phyloP scores from a whole-genome alignment of 73 alveolate species.

The Tetrahymena thermophila region DNA sequence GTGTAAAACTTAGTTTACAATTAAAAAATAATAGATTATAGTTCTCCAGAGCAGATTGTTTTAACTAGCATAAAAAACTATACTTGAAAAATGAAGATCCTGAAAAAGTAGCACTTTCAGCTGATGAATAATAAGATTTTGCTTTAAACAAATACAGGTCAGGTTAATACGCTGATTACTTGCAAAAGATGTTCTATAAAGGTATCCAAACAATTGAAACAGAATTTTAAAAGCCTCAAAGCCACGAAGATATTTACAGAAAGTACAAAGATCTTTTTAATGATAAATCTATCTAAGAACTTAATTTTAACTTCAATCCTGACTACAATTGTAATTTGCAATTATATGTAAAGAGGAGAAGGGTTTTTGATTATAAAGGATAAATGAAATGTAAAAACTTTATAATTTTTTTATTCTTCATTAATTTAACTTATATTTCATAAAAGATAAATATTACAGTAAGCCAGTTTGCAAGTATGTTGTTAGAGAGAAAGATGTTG shows the following conservation, averaged over 20 bases:
- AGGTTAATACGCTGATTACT: neutral
- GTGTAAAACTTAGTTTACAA: neutral
- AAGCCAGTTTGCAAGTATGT: neutral
- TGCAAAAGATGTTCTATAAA: neutral
- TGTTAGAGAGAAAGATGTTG: neutral
- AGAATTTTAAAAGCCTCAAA: neutral
- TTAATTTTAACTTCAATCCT: neutral
- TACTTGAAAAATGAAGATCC: neutral
- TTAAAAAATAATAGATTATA: neutral
- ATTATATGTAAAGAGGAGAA: neutral
- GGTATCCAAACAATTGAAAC: neutral
- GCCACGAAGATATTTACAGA: neutral
- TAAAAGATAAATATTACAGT: neutral
- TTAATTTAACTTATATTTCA: neutral
- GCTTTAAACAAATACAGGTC: neutral
- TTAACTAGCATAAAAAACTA: neutral
- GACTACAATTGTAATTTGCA: neutral
- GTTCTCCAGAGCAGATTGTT: neutral
- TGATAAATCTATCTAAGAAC: neutral
- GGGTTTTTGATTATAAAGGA: neutral
- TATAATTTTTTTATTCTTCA: neutral
- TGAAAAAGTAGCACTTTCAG: neutral
- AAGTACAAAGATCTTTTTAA: neutral
- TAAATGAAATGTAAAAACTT: neutral
- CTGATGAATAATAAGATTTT: neutral